Evolutionary conservation across 495 filamentous ascomycete genomes (phyloP).

Genomic region (Penicillium malachiteum): DNA sequence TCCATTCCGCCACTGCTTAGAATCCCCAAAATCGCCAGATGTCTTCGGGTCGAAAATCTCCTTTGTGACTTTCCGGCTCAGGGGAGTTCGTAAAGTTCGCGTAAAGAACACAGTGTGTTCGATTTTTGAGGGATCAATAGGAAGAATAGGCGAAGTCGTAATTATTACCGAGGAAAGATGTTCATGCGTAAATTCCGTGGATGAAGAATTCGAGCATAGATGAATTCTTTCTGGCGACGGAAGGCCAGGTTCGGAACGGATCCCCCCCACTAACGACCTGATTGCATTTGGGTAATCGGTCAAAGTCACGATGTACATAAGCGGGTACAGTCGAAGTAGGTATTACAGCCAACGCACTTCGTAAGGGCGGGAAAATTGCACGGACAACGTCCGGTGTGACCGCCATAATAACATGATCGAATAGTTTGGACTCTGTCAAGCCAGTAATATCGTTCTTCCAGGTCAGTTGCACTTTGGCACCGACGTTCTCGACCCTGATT

Average conservation of each 20-base stretch:
- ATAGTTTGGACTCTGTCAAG: slow-evolving; percentile 4
- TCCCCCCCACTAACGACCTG: slow-evolving; percentile 1
- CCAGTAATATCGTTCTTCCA: slow-evolving; percentile 9
- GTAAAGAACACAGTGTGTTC: slow-evolving; percentile 29
- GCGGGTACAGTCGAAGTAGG: slow-evolving; percentile 44
- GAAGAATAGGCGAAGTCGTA: slow-evolving; percentile 32
- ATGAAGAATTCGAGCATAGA: slow-evolving; percentile 22
- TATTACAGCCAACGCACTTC: slow-evolving; percentile 32
- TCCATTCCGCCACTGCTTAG: slow-evolving; percentile 47
- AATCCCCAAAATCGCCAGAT: background rate
- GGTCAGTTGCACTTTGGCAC: slow-evolving; percentile 13
- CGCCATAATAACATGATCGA: slow-evolving; percentile 43
- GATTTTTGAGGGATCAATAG: slow-evolving; percentile 30
- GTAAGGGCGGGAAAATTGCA: slow-evolving; percentile 43
- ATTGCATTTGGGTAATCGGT: slow-evolving; percentile 10
- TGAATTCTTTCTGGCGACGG: slow-evolving; percentile 19
- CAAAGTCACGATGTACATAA: slow-evolving; percentile 43
- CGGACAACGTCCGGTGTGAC: slow-evolving; percentile 45
- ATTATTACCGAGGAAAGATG: slow-evolving; percentile 32
- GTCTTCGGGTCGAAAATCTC: slow-evolving; percentile 26
- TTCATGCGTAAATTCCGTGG: slow-evolving; percentile 38
- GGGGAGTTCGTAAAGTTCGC: slow-evolving; percentile 32
- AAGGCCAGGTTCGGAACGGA: slow-evolving; percentile 1
- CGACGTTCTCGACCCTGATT: slow-evolving; percentile 14
- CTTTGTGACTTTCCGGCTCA: slow-evolving; percentile 33